Conservation (phyloP, 352 stramenopile species). For the Globisporangium carolinianum region DNA sequence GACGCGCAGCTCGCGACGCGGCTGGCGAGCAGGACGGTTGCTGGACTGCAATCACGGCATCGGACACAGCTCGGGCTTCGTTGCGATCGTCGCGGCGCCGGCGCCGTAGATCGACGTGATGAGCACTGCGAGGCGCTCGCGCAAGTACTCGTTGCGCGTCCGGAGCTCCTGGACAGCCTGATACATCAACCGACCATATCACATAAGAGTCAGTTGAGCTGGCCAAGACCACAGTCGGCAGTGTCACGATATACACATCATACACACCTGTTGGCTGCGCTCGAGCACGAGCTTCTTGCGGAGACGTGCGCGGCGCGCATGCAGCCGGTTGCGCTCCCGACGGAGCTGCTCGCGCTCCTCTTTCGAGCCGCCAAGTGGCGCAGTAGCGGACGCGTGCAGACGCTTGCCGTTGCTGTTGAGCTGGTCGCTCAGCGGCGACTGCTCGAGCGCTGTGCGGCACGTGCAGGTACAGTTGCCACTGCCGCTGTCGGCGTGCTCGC, state of each 20-base stretch:
- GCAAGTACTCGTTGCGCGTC: slow-evolving; percentile 56
- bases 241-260: background rate
- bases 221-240: background rate
- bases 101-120: slow-evolving; percentile 62
- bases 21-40: too few relatives aligned
- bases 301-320: slow-evolving; percentile 60
- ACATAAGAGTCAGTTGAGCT: slow-evolving; percentile 1
- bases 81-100: background rate
- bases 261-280: slow-evolving; percentile 60
- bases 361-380: slow-evolving; percentile 41
- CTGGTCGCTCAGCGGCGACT: slow-evolving; percentile 7
- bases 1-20: slow-evolving; percentile 3
- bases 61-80: background rate
- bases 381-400: slow-evolving; percentile 17
- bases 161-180: slow-evolving; percentile 58
- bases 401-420: slow-evolving; percentile 37
- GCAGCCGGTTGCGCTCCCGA: slow-evolving; percentile 66
- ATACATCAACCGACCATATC: background rate
- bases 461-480: slow-evolving; percentile 6
- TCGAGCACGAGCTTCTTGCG: slow-evolving; percentile 80
- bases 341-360: slow-evolving; percentile 66
- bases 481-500: slow-evolving; percentile 9
- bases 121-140: slow-evolving; percentile 42
- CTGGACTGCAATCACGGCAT: background rate
- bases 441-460: slow-evolving; percentile 10